Percentiles rank a stretch among this genome's conserved stretches.
Conservation (phyloP, 495 filamentous ascomycete species). For the Daldinia loculata region DNA sequence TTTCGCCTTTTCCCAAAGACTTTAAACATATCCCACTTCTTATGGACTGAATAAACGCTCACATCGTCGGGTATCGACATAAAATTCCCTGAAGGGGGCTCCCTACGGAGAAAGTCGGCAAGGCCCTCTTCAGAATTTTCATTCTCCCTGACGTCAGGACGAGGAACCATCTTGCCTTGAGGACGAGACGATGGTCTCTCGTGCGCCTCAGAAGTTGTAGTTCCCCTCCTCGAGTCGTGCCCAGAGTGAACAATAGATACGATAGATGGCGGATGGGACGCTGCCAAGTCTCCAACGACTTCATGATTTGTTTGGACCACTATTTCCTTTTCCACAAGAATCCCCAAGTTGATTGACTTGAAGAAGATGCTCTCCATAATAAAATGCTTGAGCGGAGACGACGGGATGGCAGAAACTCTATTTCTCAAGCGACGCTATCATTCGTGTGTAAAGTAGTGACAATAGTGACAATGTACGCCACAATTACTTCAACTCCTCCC, state of each 20-base stretch:
- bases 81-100: slow-evolving; percentile 51
- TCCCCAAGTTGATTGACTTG: slow-evolving; percentile 25
- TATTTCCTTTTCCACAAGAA: slow-evolving; percentile 40
- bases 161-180: slow-evolving; percentile 31
- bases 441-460: slow-evolving; percentile 29
- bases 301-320: slow-evolving; percentile 32
- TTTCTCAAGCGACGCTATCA: slow-evolving; percentile 21
- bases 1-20: slow-evolving; percentile 40
- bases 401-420: slow-evolving; percentile 32
- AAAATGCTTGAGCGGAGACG: slow-evolving; percentile 24
- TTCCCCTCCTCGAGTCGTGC: slow-evolving; percentile 13
- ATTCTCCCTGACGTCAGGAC: slow-evolving; percentile 26
- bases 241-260: slow-evolving; percentile 22
- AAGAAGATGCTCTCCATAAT: slow-evolving; percentile 36
- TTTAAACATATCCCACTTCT: slow-evolving; percentile 43
- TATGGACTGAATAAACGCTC: slow-evolving; percentile 28
- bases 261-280: slow-evolving; percentile 25
- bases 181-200: slow-evolving; percentile 10
- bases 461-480: slow-evolving; percentile 28
- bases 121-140: slow-evolving; percentile 42
- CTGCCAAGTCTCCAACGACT: slow-evolving; percentile 11
- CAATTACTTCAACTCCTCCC: slow-evolving; percentile 24
- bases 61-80: slow-evolving; percentile 51
- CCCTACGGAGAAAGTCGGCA: slow-evolving; percentile 54
- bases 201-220: slow-evolving; percentile 4